Base-by-base conservation (phyloP, 495 filamentous ascomycete species). In the Aspergillus asperescens region DNA sequence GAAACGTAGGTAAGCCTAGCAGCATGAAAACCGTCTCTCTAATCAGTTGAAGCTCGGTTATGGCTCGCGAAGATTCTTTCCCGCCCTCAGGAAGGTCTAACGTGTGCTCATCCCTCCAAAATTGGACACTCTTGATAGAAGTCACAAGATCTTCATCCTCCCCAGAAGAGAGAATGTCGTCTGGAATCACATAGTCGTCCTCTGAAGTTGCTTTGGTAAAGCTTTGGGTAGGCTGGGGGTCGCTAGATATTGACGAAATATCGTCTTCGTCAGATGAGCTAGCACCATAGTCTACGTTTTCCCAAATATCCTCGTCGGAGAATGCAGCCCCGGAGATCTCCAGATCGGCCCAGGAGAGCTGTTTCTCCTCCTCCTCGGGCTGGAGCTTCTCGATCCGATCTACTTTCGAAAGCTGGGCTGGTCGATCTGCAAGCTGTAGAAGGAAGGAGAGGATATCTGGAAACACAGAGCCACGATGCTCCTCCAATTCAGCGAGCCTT, bases 21-120 rank as follows among this genome's bases (percentile, higher is more conserved):
- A 97, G 78, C 89, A 95, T 92, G 56, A 87, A 91, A 1, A 95
- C 71, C 1, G 81, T 75, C 57, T 97, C 91, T 35, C 91, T 83
- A 27, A 91, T 72, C 4, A 82, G 64, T 49, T 92, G 86, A 1
- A 87, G 69, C 59, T 93, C 90, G 0, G 87, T 83, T 28, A 94
- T 68, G 3, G 70, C 67, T 65, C 59, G 80, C 70, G 58, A 73
- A 52, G 47, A 70, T 40, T 56, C 54, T 58, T 55, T 65, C 56
- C 54, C 66, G 54, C 60, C 49, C 49, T 61, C 52, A 6, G 60
- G 37, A 34, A 53, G 50, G n/a, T 54, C 50, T 5, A 50, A 43
- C 19, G 71, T 61, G 16, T 62, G 67, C 12, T 73, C 63, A 25
- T 71, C 54, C 51, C 70, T 76, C 87, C 88, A 90, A 52, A 81